Evolutionary conservation across 2,329 filamentous ascomycete species (phyloP).

Genomic region (Penicillium sp.): DNA sequence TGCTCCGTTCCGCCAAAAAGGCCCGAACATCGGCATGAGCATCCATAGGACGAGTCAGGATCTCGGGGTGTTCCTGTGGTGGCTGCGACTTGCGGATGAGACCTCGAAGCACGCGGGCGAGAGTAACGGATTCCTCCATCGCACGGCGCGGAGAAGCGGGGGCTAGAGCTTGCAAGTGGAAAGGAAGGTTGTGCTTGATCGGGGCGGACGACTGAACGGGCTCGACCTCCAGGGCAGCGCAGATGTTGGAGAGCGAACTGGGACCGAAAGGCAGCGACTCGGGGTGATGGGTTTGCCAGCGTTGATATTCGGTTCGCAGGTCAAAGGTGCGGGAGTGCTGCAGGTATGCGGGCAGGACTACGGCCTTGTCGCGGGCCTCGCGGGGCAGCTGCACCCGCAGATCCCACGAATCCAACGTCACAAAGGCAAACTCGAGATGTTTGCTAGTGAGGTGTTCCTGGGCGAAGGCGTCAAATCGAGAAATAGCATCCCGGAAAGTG

Average conservation of each 20-base stretch:
- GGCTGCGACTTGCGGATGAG: slow-evolving; percentile 96
- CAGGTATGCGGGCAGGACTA: slow-evolving; percentile 91
- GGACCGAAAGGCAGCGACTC: slow-evolving; percentile 96
- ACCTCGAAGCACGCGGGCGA: slow-evolving; percentile 86
- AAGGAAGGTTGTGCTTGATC: slow-evolving; percentile 97
- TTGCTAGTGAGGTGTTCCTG: slow-evolving; percentile 86
- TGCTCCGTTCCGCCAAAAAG: slow-evolving; percentile 93
- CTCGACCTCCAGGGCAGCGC: slow-evolving; percentile 95
- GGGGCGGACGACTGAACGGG: slow-evolving; percentile 95
- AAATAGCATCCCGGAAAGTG: slow-evolving; percentile 94
- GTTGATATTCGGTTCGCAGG: slow-evolving; percentile 93
- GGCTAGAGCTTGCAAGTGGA: slow-evolving; percentile 93
- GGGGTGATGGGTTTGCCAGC: slow-evolving; percentile 97
- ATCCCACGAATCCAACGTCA: slow-evolving; percentile 98
- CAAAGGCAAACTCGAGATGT: slow-evolving; percentile 95
- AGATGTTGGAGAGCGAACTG: slow-evolving; percentile 94
- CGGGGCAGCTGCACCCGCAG: slow-evolving; percentile 95
- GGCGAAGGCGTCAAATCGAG: slow-evolving; percentile 90
- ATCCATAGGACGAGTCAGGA: slow-evolving; percentile 93
- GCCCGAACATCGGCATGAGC: slow-evolving; percentile 93
- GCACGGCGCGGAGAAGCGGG: slow-evolving; percentile 92
- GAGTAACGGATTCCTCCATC: slow-evolving; percentile 95
- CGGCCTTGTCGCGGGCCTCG: slow-evolving; percentile 96
- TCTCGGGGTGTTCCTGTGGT: slow-evolving; percentile 87
- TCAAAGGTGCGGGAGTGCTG: slow-evolving; percentile 98